Evolutionary conservation across 108 stramenopile genomes (phyloP).

Genomic region (Asterionellopsis glacialis): DNA sequence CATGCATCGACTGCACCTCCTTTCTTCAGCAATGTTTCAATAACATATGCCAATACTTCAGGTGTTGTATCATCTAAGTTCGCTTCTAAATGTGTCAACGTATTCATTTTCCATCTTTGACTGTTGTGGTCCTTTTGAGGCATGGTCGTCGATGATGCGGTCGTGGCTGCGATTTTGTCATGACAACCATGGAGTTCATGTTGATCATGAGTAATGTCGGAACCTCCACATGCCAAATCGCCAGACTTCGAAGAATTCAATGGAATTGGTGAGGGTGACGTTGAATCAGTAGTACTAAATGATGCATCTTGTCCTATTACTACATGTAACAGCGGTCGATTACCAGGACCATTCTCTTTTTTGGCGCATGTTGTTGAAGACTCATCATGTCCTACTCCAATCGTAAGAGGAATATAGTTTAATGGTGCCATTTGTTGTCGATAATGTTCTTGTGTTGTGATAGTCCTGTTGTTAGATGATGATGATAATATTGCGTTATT

Average conservation of each 20-base stretch:
- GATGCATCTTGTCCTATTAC: neutral
- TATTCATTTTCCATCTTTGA: constrained; percentile 40
- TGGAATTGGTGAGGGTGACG: neutral
- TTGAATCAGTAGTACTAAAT: neutral
- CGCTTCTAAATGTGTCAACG: constrained; percentile 67
- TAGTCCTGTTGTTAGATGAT: neutral
- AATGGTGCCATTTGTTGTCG: neutral
- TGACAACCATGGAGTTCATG: too few species aligned
- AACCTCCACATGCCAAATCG: too few species aligned
- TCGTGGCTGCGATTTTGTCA: too few species aligned
- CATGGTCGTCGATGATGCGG: neutral
- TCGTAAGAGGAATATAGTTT: neutral
- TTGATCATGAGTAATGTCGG: too few species aligned
- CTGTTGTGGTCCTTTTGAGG: neutral
- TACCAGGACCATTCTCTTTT: neutral
- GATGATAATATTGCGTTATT: neutral
- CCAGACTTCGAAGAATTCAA: too few species aligned
- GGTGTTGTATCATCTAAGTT: constrained; percentile 92
- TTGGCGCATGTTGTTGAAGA: neutral
- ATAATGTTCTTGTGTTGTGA: neutral
- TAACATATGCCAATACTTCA: constrained; percentile 71
- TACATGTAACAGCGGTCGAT: neutral
- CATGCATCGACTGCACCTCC: constrained; percentile 85
- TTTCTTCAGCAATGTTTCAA: constrained; percentile 51
- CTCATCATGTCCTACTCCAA: neutral